phyloP scores from a whole-genome alignment of 2,329 filamentous ascomycete species.

The Diaporthe helianthi region DNA sequence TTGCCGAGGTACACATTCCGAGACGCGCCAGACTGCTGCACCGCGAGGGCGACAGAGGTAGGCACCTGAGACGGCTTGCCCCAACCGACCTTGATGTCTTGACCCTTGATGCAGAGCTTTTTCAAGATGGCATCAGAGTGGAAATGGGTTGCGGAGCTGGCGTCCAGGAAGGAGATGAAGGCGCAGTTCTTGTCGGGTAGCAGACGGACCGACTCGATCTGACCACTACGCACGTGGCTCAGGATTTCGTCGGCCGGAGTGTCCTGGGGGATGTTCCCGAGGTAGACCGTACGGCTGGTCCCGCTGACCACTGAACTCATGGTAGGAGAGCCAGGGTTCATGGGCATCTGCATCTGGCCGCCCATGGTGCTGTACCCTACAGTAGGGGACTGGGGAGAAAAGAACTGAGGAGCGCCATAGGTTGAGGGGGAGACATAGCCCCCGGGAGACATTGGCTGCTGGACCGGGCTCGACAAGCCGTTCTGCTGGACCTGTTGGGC shows the following conservation, averaged over 20 bases:
- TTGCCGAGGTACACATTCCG: constrained; percentile 97
- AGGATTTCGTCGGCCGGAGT: constrained; percentile 96
- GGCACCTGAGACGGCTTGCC: constrained; percentile 98
- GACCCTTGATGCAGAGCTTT: constrained; percentile 97
- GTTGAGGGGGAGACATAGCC: constrained; percentile 87
- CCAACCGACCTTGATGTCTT: constrained; percentile 99
- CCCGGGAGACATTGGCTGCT: constrained; percentile 80
- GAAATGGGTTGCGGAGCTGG: constrained; percentile 97
- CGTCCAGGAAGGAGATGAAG: constrained; percentile 98
- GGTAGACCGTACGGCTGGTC: constrained; percentile 94
- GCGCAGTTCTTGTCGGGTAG: constrained; percentile 99
- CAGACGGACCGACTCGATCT: constrained; percentile 98
- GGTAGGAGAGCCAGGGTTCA: constrained; percentile 74
- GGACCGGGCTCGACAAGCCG: constrained; percentile 76
- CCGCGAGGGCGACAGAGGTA: constrained; percentile 94
- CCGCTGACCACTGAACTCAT: constrained; percentile 84
- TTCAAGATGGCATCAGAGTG: constrained; percentile 99
- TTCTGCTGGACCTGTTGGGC: constrained; percentile 63
- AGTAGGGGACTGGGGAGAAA: constrained; percentile 84
- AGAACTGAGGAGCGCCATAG: constrained; percentile 82
- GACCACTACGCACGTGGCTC: constrained; percentile 93
- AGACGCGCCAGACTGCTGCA: constrained; percentile 96
- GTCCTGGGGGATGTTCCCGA: constrained; percentile 98
- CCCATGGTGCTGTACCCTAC: constrained; percentile 72
- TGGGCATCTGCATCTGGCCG: constrained; percentile 62